Base-by-base conservation (phyloP, 345 rosid genomes). In the Geranium rotundifolium region DNA sequence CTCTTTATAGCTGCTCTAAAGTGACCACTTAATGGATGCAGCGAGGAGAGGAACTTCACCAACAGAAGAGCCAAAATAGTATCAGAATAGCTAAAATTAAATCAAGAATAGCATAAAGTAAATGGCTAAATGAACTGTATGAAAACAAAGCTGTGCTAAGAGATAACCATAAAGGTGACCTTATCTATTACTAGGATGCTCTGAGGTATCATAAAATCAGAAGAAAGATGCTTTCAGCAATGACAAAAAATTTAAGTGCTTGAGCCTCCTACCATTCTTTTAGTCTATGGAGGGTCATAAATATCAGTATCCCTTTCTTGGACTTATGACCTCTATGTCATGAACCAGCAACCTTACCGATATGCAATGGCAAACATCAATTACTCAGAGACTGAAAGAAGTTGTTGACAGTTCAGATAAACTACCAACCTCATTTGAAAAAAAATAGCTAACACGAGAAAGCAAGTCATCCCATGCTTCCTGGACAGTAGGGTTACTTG, bases 21-120 rank as follows among this genome's bases (percentile, higher is more conserved):
- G 85, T 89, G 98, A 74, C 86, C 80, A 56, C 88, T 78, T 66
- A 92, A 70, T 5, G 97, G 98, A 70, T 84, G 85, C 52, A 63
- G 67, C 61, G 81, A 70, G 68, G 82, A 80, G 61, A 87, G 87
- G 80, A 89, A 89, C 98, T 92, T 68, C 39, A 70, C 62, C 60
- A 54, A 49, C 29, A 67, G 57, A 39, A 62, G 68, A 65, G 46
- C 59, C 41, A 65, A 13, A 70, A 55, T 17, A 57, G 34, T 57
- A 30, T 46, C 12, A 41, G 23, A 58, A 39, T 60, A 15, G 19
- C 8, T 39, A 19, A 65, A 57, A 65, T 3, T 41, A 16, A 19
- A 60, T 56, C 56, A 29, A 8, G 23, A 23, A 9, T 20, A 39
- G 41, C 55, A 41, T 14, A 1, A 5, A 57, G 29, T 29, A 37